Evolutionary conservation across 1,284 basidiomycete species (phyloP).

Genomic region (Ceratobasidium theobromae): DNA sequence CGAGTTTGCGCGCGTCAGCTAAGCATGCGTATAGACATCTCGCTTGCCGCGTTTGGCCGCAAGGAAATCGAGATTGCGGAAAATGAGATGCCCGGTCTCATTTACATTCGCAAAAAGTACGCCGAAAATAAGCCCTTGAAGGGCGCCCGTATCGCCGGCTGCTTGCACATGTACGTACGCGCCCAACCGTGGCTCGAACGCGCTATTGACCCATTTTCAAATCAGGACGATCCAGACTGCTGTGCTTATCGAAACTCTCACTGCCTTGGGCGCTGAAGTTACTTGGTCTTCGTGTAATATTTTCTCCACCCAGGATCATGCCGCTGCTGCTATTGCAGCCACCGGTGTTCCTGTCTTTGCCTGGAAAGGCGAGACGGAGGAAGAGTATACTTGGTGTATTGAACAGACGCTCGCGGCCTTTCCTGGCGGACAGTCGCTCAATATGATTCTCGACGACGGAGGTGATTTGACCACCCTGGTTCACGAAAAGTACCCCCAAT

Average conservation of each 20-base stretch:
- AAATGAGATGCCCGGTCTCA: conserved; percentile 93
- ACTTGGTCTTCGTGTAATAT: conserved; percentile 99
- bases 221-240: conserved; percentile 93
- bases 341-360: conserved; percentile 98
- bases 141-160: conserved; percentile 96
- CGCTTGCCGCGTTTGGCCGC: conserved; percentile 94
- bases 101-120: conserved; percentile 89
- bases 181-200: neutral
- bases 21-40: conserved; percentile 66
- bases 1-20: conserved; percentile 36
- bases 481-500: conserved; percentile 95
- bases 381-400: conserved; percentile 98
- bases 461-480: conserved; percentile 95
- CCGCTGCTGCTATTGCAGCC: conserved; percentile 97
- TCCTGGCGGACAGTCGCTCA: conserved; percentile 76
- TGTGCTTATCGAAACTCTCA: conserved; percentile 95
- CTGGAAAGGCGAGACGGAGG: conserved; percentile 99
- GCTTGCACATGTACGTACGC: conserved; percentile 83
- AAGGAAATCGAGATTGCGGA: conserved; percentile 99
- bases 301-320: conserved; percentile 99
- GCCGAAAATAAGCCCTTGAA: conserved; percentile 81
- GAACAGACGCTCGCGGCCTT: conserved; percentile 92
- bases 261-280: conserved; percentile 93
- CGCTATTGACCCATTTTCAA: conserved; percentile 10
- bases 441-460: conserved; percentile 99